Conservation (phyloP, 371 early-diverging fungal species). For the Conidiobolus incongruus region DNA sequence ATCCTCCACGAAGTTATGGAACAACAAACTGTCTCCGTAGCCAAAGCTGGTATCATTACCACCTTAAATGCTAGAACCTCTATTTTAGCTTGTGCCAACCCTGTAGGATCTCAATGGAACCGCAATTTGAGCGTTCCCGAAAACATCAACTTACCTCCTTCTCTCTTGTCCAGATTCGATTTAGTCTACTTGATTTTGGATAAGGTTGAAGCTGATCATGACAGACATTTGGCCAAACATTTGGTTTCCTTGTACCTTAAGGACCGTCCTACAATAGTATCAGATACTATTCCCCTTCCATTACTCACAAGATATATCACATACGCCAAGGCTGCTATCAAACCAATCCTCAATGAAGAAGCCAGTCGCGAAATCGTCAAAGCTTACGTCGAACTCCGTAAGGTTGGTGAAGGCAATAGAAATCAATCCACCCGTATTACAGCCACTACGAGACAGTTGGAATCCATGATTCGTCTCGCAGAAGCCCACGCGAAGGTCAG, state of each 20-base stretch:
- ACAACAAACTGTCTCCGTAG: slow-evolving; percentile 98
- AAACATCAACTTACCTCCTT: slow-evolving; percentile 91
- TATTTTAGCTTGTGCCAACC: slow-evolving; percentile 95
- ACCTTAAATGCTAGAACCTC: slow-evolving; percentile 97
- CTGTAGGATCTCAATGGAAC: slow-evolving; percentile 90
- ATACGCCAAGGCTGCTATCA: slow-evolving; percentile 62
- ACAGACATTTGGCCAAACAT: slow-evolving; percentile 70
- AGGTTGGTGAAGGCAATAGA: slow-evolving; percentile 39
- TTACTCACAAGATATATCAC: slow-evolving; percentile 73
- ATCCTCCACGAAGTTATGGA: slow-evolving; percentile 99
- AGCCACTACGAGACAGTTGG: slow-evolving; percentile 97
- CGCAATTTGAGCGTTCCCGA: slow-evolving; percentile 67
- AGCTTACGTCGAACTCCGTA: slow-evolving; percentile 75
- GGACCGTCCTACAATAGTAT: slow-evolving; percentile 26
- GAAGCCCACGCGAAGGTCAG: slow-evolving; percentile 98
- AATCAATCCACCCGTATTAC: slow-evolving; percentile 55
- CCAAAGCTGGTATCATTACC: slow-evolving; percentile 99
- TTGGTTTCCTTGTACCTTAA: slow-evolving; percentile 68
- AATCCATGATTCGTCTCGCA: slow-evolving; percentile 94
- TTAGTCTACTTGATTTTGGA: slow-evolving; percentile 87
- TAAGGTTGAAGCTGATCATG: slow-evolving; percentile 65
- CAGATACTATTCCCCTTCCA: slow-evolving; percentile 35
- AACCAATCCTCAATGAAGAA: slow-evolving; percentile 41
- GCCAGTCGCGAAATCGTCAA: slow-evolving; percentile 55
- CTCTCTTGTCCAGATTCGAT: slow-evolving; percentile 95